Evolutionary conservation across 2,329 filamentous ascomycete genomes (phyloP).

Genomic region (Epichloe uncinata): DNA sequence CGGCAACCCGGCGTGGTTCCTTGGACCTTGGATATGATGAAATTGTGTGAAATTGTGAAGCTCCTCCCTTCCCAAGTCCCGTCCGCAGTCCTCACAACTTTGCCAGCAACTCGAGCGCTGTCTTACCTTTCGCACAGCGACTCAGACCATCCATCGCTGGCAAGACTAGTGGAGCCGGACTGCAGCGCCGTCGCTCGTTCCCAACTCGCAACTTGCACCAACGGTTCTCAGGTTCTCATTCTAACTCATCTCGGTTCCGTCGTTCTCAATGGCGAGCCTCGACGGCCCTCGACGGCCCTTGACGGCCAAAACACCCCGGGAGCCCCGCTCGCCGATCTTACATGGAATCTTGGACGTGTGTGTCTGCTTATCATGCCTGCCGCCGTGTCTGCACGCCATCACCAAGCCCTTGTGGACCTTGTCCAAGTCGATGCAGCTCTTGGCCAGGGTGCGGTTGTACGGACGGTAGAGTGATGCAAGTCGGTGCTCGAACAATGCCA

Average conservation of each 20-base stretch:
- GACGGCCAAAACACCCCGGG: conserved; percentile 1
- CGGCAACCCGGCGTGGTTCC: neutral
- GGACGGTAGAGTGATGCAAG: neutral
- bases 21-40: neutral
- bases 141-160: neutral
- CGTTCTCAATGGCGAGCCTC: neutral
- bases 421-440: neutral
- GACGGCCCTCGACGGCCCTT: too few relatives aligned
- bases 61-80: neutral
- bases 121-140: neutral
- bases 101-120: neutral
- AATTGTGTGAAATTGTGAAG: too few relatives aligned
- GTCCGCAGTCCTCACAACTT: neutral
- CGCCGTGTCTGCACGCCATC: conserved; percentile 5
- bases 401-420: neutral
- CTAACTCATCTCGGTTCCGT: too few relatives aligned
- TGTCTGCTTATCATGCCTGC: neutral
- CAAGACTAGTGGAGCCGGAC: neutral
- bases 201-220: neutral
- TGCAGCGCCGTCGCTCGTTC: neutral
- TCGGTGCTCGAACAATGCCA: neutral
- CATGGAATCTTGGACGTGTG: neutral
- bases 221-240: too few relatives aligned
- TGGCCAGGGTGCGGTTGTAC: neutral
- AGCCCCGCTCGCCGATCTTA: conserved; percentile 2